phyloP scores from a whole-genome alignment of 1,284 basidiomycete species.

The Trichosporon inkin region DNA sequence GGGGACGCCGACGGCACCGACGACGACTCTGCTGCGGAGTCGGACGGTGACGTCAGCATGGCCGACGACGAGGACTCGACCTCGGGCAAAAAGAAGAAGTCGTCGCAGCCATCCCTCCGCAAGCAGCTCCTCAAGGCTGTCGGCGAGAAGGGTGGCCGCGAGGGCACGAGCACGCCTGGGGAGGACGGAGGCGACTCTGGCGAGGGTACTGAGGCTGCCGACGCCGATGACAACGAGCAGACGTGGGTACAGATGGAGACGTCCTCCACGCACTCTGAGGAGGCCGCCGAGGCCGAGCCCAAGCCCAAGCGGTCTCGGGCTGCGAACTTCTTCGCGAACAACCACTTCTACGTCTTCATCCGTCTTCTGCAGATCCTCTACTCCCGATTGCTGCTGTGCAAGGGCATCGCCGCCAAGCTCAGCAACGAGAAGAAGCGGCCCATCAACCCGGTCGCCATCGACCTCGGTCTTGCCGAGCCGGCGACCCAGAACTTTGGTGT shows the following conservation, averaged over 20 bases:
- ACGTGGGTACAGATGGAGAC: slow-evolving; percentile 21
- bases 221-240: slow-evolving; percentile 44
- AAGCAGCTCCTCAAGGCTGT: slow-evolving; percentile 67
- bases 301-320: slow-evolving; percentile 35
- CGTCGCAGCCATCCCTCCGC: slow-evolving; percentile 59
- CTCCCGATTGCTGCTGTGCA: slow-evolving; percentile 76
- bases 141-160: slow-evolving; percentile 60
- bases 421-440: slow-evolving; percentile 48
- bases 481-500: slow-evolving; percentile 51
- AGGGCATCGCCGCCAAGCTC: slow-evolving; percentile 60
- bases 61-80: slow-evolving; percentile 52
- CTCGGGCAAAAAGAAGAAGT: slow-evolving; percentile 40
- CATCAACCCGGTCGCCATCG: slow-evolving; percentile 56
- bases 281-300: slow-evolving; percentile 45
- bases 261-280: slow-evolving; percentile 41
- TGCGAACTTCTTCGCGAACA: slow-evolving; percentile 79
- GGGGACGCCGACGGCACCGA: slow-evolving; percentile 57
- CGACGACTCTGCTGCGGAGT: slow-evolving; percentile 64
- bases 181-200: slow-evolving; percentile 28
- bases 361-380: slow-evolving; percentile 83
- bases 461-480: slow-evolving; percentile 62
- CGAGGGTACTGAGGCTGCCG: slow-evolving; percentile 41
- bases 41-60: slow-evolving; percentile 49
- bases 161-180: slow-evolving; percentile 41
- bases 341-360: slow-evolving; percentile 84